Evolutionary conservation across 192 early-diverging fungal genomes (phyloP).

Genomic region (Physocladia obscura): DNA sequence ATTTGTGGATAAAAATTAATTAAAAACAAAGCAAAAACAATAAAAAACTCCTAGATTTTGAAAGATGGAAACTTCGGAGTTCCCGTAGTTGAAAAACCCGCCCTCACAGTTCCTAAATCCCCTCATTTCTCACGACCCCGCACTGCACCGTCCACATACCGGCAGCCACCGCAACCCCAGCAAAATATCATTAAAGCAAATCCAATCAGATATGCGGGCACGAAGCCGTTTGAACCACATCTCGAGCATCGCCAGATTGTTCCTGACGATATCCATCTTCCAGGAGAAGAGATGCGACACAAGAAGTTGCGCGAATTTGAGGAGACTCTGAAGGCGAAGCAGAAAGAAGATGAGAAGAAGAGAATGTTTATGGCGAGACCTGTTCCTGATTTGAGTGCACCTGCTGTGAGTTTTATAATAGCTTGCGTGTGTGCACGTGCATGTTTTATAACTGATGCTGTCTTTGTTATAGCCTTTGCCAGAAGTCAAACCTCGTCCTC

Average conservation of each 20-base stretch:
- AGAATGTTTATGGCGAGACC: constrained; percentile 13
- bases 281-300: constrained; percentile 60
- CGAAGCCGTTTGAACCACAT: constrained; percentile 41
- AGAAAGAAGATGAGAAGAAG: constrained; percentile 41
- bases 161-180: constrained; percentile 13
- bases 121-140: constrained; percentile 45
- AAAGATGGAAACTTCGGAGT: constrained; percentile 19
- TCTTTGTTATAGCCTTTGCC: constrained; percentile 41
- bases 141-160: neutral
- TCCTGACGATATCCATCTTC: constrained; percentile 50
- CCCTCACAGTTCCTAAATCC: constrained; percentile 45
- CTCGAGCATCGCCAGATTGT: constrained; percentile 40
- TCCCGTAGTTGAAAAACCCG: constrained; percentile 14
- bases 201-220: constrained; percentile 33
- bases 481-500: constrained; percentile 24
- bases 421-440: neutral
- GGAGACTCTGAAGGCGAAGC: constrained; percentile 38
- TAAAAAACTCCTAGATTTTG: constrained; percentile 29
- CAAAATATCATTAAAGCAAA: constrained; percentile 45
- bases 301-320: constrained; percentile 56
- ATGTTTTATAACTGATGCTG: neutral
- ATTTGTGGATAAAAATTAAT: neutral
- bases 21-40: neutral
- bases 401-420: neutral
- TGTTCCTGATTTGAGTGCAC: constrained; percentile 18